These are phyloP conservation scores for Houttuynia cordata DNA, from an alignment of 164 flowering plant species.

Conservation along the genomic window DNA sequence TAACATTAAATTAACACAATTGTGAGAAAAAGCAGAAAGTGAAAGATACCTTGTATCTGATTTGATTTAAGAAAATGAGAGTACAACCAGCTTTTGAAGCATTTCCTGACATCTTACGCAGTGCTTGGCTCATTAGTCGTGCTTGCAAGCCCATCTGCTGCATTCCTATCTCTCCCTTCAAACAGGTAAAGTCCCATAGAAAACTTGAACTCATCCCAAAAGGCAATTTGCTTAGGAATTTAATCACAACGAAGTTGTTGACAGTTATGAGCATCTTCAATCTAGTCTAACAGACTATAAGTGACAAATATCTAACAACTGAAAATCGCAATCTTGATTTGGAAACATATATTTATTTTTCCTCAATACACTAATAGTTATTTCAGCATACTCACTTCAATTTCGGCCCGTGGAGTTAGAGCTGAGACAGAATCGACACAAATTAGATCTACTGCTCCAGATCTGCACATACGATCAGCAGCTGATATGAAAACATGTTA, in stretches of 20 bases:
- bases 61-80: constrained; percentile 88
- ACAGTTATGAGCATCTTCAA: not conserved
- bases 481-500: constrained; percentile 32
- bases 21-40: not conserved
- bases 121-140: constrained; percentile 98
- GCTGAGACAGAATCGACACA: constrained; percentile 98
- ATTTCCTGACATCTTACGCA: constrained; percentile 99
- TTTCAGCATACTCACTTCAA: constrained; percentile 46
- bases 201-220: not conserved
- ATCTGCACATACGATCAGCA: constrained; percentile 99
- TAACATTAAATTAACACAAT: not conserved
- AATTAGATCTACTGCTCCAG: constrained; percentile 94
- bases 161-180: constrained; percentile 98
- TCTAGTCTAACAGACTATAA: not conserved
- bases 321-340: not conserved
- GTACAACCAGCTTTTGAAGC: constrained; percentile 99
- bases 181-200: not conserved
- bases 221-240: not conserved
- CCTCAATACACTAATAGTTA: not conserved
- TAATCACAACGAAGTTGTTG: too few relatives aligned
- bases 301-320: not conserved
- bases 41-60: constrained; percentile 79
- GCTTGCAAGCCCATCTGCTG: constrained; percentile 99
- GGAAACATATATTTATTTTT: too few relatives aligned
- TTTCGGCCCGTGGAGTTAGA: constrained; percentile 95